These are phyloP conservation scores for Lodderomyces pseudojiufengensis DNA, from an alignment of 1,139 yeast genomes.

Conservation along the genomic window DNA sequence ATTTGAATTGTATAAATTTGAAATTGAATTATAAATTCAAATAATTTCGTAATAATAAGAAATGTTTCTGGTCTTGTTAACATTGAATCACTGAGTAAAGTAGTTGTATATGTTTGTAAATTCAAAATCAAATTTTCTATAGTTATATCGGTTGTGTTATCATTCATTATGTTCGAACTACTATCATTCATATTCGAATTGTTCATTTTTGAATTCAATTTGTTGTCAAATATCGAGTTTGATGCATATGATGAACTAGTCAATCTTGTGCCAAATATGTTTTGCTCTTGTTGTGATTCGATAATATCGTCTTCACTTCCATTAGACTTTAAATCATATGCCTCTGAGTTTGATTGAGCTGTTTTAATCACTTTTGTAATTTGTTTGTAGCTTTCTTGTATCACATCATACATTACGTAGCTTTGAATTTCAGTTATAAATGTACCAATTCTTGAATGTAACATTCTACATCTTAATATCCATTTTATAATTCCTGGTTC, in stretches of 20 bases:
- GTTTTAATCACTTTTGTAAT: slow-evolving; percentile 28
- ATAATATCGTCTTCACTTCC: slow-evolving; percentile 10
- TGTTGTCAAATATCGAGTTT: slow-evolving; percentile 29
- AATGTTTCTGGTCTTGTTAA: slow-evolving; percentile 60
- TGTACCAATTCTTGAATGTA: slow-evolving; percentile 61
- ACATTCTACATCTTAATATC: slow-evolving; percentile 53
- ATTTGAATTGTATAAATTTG: slow-evolving; percentile 53
- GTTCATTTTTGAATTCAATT: slow-evolving; percentile 15
- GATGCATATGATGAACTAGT: background rate
- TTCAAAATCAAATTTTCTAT: slow-evolving; percentile 48
- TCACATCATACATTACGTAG: slow-evolving; percentile 58
- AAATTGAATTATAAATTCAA: slow-evolving; percentile 50
- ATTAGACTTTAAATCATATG: slow-evolving; percentile 7
- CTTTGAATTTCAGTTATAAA: slow-evolving; percentile 55
- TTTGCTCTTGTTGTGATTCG: too few relatives aligned
- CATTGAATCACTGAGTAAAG: slow-evolving; percentile 64
- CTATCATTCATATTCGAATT: background rate
- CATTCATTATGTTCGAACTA: slow-evolving; percentile 3
- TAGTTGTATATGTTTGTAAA: slow-evolving; percentile 59
- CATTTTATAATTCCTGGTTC: slow-evolving; percentile 47
- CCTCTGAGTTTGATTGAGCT: slow-evolving; percentile 15
- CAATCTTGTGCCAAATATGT: too few relatives aligned
- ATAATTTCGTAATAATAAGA: slow-evolving; percentile 41
- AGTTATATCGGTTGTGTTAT: slow-evolving; percentile 23
- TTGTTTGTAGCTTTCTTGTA: slow-evolving; percentile 52